Conservation (phyloP, 108 stramenopile genomes). For the Parietichytrium sp. region DNA sequence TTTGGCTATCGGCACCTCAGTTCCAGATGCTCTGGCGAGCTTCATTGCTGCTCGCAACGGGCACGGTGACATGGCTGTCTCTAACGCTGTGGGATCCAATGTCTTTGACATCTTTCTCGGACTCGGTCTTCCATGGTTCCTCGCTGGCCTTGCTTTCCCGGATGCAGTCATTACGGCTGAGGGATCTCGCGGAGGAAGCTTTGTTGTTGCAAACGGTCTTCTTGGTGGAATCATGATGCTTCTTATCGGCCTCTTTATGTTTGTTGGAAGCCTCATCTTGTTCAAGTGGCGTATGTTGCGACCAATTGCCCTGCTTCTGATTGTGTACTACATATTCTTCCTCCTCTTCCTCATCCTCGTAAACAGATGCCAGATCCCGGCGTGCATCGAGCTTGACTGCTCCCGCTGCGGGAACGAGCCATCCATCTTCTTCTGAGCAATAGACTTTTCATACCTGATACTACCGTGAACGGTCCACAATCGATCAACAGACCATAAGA, state of each 20-base stretch:
- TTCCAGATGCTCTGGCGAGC: constrained; percentile 1
- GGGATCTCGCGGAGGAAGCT: neutral
- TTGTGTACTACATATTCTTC: neutral
- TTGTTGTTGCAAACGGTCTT: neutral
- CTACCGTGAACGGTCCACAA: too few species aligned
- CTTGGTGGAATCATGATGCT: constrained; percentile 24
- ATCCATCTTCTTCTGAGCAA: too few species aligned
- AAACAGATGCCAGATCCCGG: neutral
- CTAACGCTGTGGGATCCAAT: constrained; percentile 48
- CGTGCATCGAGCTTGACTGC: constrained; percentile 32
- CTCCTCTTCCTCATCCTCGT: neutral
- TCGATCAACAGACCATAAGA: too few species aligned
- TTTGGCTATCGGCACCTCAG: constrained; percentile 29
- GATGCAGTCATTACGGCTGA: constrained; percentile 8
- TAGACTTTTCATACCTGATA: too few species aligned
- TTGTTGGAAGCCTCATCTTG: neutral
- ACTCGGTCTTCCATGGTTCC: constrained; percentile 48
- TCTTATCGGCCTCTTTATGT: neutral
- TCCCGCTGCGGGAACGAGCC: constrained; percentile 33
- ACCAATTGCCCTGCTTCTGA: neutral
- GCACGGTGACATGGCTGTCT: constrained; percentile 47
- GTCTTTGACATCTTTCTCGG: constrained; percentile 44
- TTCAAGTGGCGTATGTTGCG: neutral
- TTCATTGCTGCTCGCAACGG: constrained; percentile 41
- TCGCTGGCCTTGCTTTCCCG: constrained; percentile 10